Evolutionary conservation across 768 basidiomycete genomes (phyloP).

Genomic region (Termitomyces sp.): DNA sequence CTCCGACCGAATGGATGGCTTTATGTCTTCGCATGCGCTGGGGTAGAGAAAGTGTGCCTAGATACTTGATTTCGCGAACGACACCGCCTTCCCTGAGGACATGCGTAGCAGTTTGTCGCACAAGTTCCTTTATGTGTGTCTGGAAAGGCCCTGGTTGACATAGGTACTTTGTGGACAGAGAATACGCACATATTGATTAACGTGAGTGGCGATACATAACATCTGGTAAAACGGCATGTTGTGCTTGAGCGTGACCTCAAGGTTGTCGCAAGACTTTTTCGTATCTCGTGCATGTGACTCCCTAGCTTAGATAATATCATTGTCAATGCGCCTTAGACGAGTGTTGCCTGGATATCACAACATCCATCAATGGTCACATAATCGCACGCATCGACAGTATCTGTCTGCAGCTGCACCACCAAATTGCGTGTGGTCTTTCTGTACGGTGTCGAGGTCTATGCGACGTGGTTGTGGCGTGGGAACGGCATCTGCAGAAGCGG

Average conservation of each 20-base stretch:
- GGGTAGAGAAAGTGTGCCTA: constrained; percentile 70
- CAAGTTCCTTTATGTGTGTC: constrained; percentile 72
- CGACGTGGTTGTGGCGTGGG: constrained; percentile 12
- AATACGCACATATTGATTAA: constrained; percentile 59
- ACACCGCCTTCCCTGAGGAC: constrained; percentile 74
- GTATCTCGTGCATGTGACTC: not conserved
- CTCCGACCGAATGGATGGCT: constrained; percentile 53
- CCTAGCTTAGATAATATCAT: not conserved
- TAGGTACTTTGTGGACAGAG: not conserved
- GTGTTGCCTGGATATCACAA: not conserved
- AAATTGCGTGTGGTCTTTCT: not conserved
- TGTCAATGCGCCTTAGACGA: not conserved
- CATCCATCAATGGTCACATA: not conserved
- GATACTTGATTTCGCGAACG: constrained; percentile 71
- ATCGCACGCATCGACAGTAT: not conserved
- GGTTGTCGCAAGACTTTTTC: not conserved
- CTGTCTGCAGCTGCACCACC: not conserved
- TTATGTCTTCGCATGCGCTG: constrained; percentile 66
- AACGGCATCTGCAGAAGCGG: constrained; percentile 4
- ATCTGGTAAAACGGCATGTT: constrained; percentile 87
- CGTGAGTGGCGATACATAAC: constrained; percentile 77
- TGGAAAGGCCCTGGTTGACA: constrained; percentile 20
- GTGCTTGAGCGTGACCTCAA: not conserved
- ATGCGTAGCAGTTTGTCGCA: constrained; percentile 63
- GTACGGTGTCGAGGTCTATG: not conserved